Base-by-base conservation (phyloP, 2,329 filamentous ascomycete species). In the Xylaria polymorpha region DNA sequence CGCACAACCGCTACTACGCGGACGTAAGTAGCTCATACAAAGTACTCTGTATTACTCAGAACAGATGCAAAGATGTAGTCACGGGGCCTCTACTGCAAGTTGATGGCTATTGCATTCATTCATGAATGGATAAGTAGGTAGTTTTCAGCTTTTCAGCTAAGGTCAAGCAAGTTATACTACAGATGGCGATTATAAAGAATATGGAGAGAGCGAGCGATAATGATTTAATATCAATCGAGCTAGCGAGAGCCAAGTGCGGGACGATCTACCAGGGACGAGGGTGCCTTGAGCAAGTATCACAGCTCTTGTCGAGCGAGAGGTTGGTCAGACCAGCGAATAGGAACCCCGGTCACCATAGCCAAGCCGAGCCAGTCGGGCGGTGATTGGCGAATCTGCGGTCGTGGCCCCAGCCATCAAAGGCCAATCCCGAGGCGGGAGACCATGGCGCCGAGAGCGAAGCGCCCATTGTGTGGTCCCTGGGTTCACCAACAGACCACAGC, bases 341-440 rank as follows among this genome's bases (percentile, higher is more conserved):
- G 20, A 12, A 46, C 6, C 66, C 53, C 46, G 35, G 66, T 61
- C 51, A 4, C 4, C 8, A 20, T 12, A 35, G 50, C 57, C 53
- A 48, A 39, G 62, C 56, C 29, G 4, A 1, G 25, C 32, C 44
- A 12, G 39, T 5, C 43, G 20, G 48, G 35, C 37, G n/a, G 14
- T 60, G 69, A 71, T 71, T 72, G 66, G 70, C 50, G 44, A 39
- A 39, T 43, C 12, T 55, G 46, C 50, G 51, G 64, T 71, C 72
- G 69, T 66, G 32, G 41, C 25, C 50, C 69, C 64, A 50, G 35
- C 8, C 22, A 32, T 22, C 12, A 5, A 35, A 53, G 50, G 53
- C 76, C 75, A 77, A 77, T 77, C 72, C 70, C 51, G 69, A 53
- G 44, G 64, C 72, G 69, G 70, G 44, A 73, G 61, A 56, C 71